phyloP scores from a whole-genome alignment of 495 filamentous ascomycete species.

The Penicillium desertorum region DNA sequence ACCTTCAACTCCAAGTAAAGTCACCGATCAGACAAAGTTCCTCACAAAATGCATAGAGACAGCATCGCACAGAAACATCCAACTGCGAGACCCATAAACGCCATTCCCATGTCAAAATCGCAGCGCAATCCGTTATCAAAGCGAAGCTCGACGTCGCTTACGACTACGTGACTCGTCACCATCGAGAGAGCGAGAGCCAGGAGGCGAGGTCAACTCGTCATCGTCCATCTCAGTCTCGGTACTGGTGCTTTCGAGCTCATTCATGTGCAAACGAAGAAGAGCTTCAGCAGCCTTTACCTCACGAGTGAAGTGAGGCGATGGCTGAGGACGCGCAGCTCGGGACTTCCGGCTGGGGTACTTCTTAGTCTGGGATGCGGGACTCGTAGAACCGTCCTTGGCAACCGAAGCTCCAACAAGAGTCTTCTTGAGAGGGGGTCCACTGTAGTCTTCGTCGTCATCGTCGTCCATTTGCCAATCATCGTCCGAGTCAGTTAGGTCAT shows the following conservation, averaged over 20 bases:
- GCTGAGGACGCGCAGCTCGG: background rate
- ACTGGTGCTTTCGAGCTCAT: conserved; percentile 30
- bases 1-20: conserved; percentile 1
- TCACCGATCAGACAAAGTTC: background rate
- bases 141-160: conserved; percentile 27
- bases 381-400: background rate
- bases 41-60: conserved; percentile 7
- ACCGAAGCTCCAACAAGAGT: too few species aligned
- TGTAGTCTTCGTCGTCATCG: conserved; percentile 26
- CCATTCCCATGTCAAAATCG: background rate
- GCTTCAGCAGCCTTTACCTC: conserved; percentile 59
- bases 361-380: conserved; percentile 2
- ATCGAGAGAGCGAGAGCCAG: background rate
- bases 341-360: conserved; percentile 12
- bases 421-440: background rate
- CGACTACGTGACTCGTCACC: background rate
- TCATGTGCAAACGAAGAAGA: conserved; percentile 54
- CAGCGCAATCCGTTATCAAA: conserved; percentile 9
- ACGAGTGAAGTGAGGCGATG: conserved; percentile 16
- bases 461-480: conserved; percentile 18
- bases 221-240: conserved; percentile 15
- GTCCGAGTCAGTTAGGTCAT: conserved; percentile 6
- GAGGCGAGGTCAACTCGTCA: conserved; percentile 11
- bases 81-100: conserved; percentile 2
- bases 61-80: background rate